Conservation (phyloP, 768 basidiomycete species). For the Calvatia gigantea region DNA sequence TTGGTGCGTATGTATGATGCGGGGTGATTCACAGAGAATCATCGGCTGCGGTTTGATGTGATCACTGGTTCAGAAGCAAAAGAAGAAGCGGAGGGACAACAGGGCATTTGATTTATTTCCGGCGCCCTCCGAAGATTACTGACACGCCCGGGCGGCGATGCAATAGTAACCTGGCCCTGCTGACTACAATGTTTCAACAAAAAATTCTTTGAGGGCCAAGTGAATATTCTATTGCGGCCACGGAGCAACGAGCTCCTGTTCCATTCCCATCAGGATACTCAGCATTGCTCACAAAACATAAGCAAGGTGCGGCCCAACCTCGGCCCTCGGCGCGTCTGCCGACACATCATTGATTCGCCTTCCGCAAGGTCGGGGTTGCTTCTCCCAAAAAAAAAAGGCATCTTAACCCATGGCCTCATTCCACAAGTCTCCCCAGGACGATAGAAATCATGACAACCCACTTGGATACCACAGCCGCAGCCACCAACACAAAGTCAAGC, state of each 20-base stretch:
- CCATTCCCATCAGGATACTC: constrained; percentile 6
- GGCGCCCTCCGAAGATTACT: neutral
- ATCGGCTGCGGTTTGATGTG: neutral
- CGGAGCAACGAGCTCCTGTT: neutral
- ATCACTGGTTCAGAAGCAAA: neutral
- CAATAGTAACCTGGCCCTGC: too few species aligned
- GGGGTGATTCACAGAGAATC: constrained; percentile 9
- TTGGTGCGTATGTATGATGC: constrained; percentile 4
- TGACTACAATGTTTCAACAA: neutral
- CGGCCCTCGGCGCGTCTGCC: neutral
- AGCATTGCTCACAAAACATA: neutral
- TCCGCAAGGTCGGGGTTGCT: neutral
- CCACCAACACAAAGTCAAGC: constrained; percentile 77
- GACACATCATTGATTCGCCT: too few species aligned
- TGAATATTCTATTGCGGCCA: neutral
- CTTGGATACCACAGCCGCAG: constrained; percentile 56
- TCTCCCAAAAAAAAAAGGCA: neutral
- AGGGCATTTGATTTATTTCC: too few species aligned
- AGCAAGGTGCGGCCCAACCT: neutral
- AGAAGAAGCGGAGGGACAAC: neutral
- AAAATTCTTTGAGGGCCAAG: neutral
- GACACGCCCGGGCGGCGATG: neutral
- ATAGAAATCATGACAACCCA: neutral
- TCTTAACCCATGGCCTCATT: neutral
- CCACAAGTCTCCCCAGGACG: neutral